Evolutionary conservation across 2,329 filamentous ascomycete genomes (phyloP).

Genomic region (Septoria linicola): DNA sequence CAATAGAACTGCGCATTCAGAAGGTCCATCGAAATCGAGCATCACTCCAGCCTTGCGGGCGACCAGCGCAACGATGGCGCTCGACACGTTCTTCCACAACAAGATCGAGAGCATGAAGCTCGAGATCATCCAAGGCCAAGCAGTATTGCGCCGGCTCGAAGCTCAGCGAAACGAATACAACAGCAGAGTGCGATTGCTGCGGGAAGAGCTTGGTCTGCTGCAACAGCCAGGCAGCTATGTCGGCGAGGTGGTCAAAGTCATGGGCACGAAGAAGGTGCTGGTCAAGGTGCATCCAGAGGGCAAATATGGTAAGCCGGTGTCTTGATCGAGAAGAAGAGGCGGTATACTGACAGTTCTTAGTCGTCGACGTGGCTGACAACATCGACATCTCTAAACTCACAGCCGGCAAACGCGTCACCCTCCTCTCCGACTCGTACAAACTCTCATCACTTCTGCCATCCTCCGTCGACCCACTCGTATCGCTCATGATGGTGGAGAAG

Average conservation of each 20-base stretch:
- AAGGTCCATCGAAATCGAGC: not conserved
- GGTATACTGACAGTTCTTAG: constrained; percentile 48
- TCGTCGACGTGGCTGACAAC: constrained; percentile 91
- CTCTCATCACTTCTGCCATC: constrained; percentile 98
- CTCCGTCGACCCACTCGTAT: constrained; percentile 96
- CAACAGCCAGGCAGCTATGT: constrained; percentile 98
- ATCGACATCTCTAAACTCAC: constrained; percentile 96
- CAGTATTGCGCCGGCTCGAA: constrained; percentile 88
- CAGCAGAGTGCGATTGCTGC: constrained; percentile 87
- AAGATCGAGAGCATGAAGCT: constrained; percentile 99
- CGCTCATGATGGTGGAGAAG: constrained; percentile 99
- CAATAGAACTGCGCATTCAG: not conserved
- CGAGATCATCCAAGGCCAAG: constrained; percentile 98
- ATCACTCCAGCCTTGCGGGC: not conserved
- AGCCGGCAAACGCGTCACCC: constrained; percentile 92
- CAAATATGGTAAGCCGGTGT: constrained; percentile 79
- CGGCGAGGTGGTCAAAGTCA: constrained; percentile 99
- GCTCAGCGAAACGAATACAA: constrained; percentile 99
- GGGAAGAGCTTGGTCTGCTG: constrained; percentile 91
- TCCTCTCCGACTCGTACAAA: constrained; percentile 97
- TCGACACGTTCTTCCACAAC: constrained; percentile 99
- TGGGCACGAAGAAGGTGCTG: constrained; percentile 98
- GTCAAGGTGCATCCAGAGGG: constrained; percentile 99
- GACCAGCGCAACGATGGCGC: constrained; percentile 71
- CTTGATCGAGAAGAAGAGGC: not conserved